Percentiles rank a stretch among this genome's conserved stretches.
phyloP scores from a whole-genome alignment of 2,329 filamentous ascomycete genomes.

The Cercospora sojina region DNA sequence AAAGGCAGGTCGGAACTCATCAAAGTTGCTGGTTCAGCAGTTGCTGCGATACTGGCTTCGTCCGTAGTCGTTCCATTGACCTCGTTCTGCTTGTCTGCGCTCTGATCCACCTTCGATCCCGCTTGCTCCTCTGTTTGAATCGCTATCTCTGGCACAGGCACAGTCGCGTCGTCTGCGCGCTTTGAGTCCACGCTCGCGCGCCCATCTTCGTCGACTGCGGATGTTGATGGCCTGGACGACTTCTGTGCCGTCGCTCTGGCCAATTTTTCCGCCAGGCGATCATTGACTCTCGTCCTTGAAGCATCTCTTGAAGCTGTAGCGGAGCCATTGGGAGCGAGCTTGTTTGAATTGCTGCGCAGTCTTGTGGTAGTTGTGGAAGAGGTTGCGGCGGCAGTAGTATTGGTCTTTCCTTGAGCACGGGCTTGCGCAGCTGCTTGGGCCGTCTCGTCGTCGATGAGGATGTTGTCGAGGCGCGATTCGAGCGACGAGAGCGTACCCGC shows the following conservation, averaged over 20 bases:
- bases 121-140: conserved; percentile 18
- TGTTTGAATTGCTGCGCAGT: conserved; percentile 29
- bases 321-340: conserved; percentile 26
- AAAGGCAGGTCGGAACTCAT: conserved; percentile 37
- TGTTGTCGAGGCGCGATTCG: conserved; percentile 87
- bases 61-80: conserved; percentile 9
- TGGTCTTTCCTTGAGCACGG: conserved; percentile 38
- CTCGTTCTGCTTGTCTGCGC: conserved; percentile 1
- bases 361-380: conserved; percentile 15
- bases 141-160: conserved; percentile 27
- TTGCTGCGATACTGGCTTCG: not conserved
- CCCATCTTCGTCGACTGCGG: conserved; percentile 48
- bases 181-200: conserved; percentile 49
- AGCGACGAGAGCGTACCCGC: conserved; percentile 90
- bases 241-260: conserved; percentile 83
- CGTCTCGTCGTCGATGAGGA: conserved; percentile 76
- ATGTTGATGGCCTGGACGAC: conserved; percentile 57
- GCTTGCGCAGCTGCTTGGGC: conserved; percentile 45
- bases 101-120: not conserved
- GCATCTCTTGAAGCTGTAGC: conserved; percentile 60
- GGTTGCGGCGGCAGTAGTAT: conserved; percentile 13
- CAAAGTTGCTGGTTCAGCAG: conserved; percentile 25
- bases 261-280: conserved; percentile 83
- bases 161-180: conserved; percentile 35
- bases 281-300: conserved; percentile 67